Conservation (phyloP, 345 rosid species). For the Microcos paniculata region DNA sequence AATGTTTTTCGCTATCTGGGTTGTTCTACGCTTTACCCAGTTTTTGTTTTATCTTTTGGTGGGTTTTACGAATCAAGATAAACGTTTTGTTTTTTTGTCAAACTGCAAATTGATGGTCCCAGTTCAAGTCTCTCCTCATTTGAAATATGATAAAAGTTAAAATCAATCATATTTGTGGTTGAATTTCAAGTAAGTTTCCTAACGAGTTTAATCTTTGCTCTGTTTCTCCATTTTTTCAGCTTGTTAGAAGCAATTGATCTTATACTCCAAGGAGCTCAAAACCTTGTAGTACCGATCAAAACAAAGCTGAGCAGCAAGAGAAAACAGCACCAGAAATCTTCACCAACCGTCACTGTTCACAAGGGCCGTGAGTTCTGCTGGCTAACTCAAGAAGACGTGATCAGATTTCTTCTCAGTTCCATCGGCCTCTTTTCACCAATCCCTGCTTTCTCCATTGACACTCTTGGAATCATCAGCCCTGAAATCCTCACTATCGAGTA, state of each 20-base stretch:
- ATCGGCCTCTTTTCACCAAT: constrained; percentile 75
- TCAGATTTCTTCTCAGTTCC: constrained; percentile 69
- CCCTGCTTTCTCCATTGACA: constrained; percentile 63
- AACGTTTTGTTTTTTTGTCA: neutral
- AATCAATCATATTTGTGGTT: neutral
- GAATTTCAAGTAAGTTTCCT: neutral
- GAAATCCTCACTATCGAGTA: constrained; percentile 53
- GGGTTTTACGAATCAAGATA: neutral
- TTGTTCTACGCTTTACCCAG: neutral
- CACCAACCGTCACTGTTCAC: constrained; percentile 37
- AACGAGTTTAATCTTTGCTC: neutral
- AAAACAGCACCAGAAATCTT: constrained; percentile 42
- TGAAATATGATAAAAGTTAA: neutral
- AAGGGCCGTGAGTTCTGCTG: constrained; percentile 79
- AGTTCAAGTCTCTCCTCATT: neutral
- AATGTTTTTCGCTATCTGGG: neutral
- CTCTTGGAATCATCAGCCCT: constrained; percentile 54
- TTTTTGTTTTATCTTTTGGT: neutral
- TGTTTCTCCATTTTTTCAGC: constrained; percentile 35
- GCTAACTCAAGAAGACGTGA: constrained; percentile 85
- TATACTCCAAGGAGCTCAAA: constrained; percentile 81
- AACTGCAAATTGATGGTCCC: neutral
- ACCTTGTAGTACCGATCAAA: constrained; percentile 75
- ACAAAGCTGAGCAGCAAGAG: constrained; percentile 41
- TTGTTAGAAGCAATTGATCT: constrained; percentile 78